Percentiles rank a stretch among this genome's conserved stretches.
Evolutionary conservation across 2,329 filamentous ascomycete genomes (phyloP).

Genomic region (Chlorencoelia australis): DNA sequence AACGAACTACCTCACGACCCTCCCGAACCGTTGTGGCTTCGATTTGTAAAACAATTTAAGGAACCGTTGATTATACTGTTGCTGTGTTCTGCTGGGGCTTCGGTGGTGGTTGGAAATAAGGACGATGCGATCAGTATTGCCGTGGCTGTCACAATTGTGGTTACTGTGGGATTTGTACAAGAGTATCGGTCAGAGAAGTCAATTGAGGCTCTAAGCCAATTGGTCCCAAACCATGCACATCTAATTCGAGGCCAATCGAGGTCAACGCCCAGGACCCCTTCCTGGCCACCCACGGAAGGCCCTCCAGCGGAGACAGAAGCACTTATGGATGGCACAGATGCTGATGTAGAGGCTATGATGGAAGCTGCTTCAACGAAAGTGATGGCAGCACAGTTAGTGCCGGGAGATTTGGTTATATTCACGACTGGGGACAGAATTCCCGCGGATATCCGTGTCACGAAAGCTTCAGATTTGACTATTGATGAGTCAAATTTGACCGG

Average conservation of each 20-base stretch:
- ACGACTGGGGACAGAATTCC: constrained; percentile 94
- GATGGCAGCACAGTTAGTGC: constrained; percentile 77
- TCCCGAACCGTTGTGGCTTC: constrained; percentile 87
- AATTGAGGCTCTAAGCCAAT: constrained; percentile 82
- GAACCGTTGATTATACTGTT: constrained; percentile 92
- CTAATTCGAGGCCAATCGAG: constrained; percentile 53
- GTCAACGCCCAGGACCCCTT: constrained; percentile 22
- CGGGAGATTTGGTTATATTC: constrained; percentile 87
- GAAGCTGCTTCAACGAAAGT: constrained; percentile 70
- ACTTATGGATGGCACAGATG: constrained; percentile 25
- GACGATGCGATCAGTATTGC: constrained; percentile 95
- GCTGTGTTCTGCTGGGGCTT: constrained; percentile 77
- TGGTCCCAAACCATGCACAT: constrained; percentile 93
- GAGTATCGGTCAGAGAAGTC: constrained; percentile 98
- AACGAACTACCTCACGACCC: constrained; percentile 94
- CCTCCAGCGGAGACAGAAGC: constrained; percentile 17
- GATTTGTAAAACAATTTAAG: constrained; percentile 93
- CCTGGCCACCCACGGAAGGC: constrained; percentile 37
- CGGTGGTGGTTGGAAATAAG: constrained; percentile 81
- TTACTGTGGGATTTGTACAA: constrained; percentile 91
- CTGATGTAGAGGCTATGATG: constrained; percentile 48
- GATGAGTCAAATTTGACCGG: constrained; percentile 96
- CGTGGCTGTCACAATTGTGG: constrained; percentile 91
- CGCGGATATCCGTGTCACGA: constrained; percentile 88
- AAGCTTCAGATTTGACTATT: constrained; percentile 80